Evolutionary conservation across 2,329 filamentous ascomycete genomes (phyloP).

Genomic region (Nakataea oryzae): DNA sequence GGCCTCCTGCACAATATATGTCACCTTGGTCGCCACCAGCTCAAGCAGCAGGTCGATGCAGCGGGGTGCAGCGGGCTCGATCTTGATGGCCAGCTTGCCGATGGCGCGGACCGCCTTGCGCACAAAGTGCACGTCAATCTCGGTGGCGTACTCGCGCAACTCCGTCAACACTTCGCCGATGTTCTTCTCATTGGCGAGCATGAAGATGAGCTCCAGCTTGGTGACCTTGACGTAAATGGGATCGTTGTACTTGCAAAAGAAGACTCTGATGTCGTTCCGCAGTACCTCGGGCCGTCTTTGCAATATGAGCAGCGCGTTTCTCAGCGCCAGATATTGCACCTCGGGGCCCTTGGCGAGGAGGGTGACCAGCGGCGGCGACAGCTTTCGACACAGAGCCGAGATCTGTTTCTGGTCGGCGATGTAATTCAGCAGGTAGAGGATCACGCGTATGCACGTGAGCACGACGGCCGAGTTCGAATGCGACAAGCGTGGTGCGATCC

Average conservation of each 20-base stretch:
- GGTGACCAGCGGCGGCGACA: slow-evolving; percentile 90
- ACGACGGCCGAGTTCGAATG: slow-evolving; percentile 97
- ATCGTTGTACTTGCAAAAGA: slow-evolving; percentile 99
- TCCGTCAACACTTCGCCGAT: slow-evolving; percentile 93
- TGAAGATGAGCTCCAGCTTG: slow-evolving; percentile 96
- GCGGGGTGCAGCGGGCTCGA: slow-evolving; percentile 79
- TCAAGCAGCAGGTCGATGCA: slow-evolving; percentile 92
- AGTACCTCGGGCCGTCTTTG: slow-evolving; percentile 88
- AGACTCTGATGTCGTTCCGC: slow-evolving; percentile 92
- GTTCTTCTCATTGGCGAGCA: slow-evolving; percentile 91
- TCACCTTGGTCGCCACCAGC: slow-evolving; percentile 93
- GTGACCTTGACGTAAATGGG: slow-evolving; percentile 99
- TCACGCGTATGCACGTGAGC: slow-evolving; percentile 88
- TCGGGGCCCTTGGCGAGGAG: slow-evolving; percentile 92
- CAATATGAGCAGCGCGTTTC: slow-evolving; percentile 88
- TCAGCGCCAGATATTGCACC: slow-evolving; percentile 91
- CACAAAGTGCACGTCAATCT: slow-evolving; percentile 98
- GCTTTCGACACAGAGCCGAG: slow-evolving; percentile 75
- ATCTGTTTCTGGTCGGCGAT: slow-evolving; percentile 88
- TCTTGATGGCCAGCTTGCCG: slow-evolving; percentile 97
- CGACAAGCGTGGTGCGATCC: slow-evolving; percentile 88
- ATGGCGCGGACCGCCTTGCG: slow-evolving; percentile 96
- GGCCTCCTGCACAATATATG: slow-evolving; percentile 97
- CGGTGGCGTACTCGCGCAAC: slow-evolving; percentile 89
- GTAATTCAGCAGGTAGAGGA: slow-evolving; percentile 98